Evolutionary conservation across 2,329 filamentous ascomycete species (phyloP).

Genomic region (Trichoderma asperellum): DNA sequence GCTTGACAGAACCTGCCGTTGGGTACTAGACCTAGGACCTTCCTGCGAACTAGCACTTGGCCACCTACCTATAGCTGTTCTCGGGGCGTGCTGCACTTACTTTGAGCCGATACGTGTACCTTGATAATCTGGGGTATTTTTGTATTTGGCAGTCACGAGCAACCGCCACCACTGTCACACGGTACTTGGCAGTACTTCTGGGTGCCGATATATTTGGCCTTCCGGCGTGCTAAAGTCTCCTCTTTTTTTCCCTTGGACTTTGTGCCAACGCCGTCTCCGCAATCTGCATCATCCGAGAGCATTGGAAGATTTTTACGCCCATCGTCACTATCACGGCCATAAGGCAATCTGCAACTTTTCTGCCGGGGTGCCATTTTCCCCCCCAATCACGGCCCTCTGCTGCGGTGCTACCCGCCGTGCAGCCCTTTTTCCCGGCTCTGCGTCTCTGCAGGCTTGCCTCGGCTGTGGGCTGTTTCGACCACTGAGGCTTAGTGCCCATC

Average conservation of each 20-base stretch:
- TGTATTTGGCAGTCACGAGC: conserved; percentile 20
- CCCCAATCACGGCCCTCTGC: not conserved
- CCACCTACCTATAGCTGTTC: not conserved
- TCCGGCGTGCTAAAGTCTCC: not conserved
- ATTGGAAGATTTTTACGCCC: not conserved
- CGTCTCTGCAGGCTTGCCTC: conserved; percentile 21
- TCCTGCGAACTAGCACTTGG: not conserved
- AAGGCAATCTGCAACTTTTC: not conserved
- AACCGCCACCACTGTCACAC: not conserved
- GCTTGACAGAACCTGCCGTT: conserved; percentile 2
- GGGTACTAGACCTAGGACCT: not conserved
- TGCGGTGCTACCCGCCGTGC: conserved; percentile 19
- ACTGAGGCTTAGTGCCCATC: conserved; percentile 21
- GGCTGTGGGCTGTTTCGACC: conserved; percentile 19
- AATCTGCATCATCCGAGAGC: not conserved
- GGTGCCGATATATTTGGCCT: conserved; percentile 10
- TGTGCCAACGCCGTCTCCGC: not conserved
- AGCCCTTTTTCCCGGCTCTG: conserved; percentile 6
- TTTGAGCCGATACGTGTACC: conserved; percentile 3
- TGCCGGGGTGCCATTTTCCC: not conserved
- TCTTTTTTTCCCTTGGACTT: not conserved
- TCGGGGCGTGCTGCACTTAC: not conserved
- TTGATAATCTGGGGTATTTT: conserved; percentile 22
- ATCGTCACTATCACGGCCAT: not conserved
- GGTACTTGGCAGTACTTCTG: conserved; percentile 22